Base-by-base conservation (phyloP, 352 stramenopile genomes). In the Pythium insidiosum region DNA sequence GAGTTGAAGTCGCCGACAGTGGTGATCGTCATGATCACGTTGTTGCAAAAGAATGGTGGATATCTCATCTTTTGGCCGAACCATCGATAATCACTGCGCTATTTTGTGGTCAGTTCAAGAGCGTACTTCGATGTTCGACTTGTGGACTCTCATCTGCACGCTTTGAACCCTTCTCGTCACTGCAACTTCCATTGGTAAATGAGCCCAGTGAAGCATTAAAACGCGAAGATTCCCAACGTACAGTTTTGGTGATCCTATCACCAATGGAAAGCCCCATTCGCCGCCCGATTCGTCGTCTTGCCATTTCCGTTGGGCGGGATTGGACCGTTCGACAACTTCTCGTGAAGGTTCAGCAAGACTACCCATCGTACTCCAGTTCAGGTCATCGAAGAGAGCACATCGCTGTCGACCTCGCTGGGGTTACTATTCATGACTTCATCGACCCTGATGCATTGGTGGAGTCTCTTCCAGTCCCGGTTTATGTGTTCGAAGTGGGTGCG, bases 61-160 rank as follows among this genome's bases (percentile, higher is more conserved):
- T 84, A 7, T 93, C 96, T 36, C 92, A 99, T 58, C 70, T 99
- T 19, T 73, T 95, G 35, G 55, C 90, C 34, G 95, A 99, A 50
- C 77, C 96, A 21, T 98, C 84, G 11, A 88, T 98, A 15, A 82
- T 98, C 38, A 95, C 96, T 2, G 84, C 87, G 15, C 68, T 99
- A 1, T 99, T 99, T 51, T 93, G 75, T 12, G 96, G 96, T 0
- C 96, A 99, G 64, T 98, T 98, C 65, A 97, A 98, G 61, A 96
- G 82, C 51, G 65, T 90, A 12, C 56, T 98, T 11, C 86, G 66
- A 13, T 99, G 96, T 51, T 61, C 68, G 21, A 58, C 44, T 1
- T 99, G 96, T 64, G 78, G 73, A 5, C 87, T 95, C 36, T 73
- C 59, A 9, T 90, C 69, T 4, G 63, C 75, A 11, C 70, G 82